Evolutionary conservation across 352 stramenopile species (phyloP).

Genomic region (Globisporangium middletonii): DNA sequence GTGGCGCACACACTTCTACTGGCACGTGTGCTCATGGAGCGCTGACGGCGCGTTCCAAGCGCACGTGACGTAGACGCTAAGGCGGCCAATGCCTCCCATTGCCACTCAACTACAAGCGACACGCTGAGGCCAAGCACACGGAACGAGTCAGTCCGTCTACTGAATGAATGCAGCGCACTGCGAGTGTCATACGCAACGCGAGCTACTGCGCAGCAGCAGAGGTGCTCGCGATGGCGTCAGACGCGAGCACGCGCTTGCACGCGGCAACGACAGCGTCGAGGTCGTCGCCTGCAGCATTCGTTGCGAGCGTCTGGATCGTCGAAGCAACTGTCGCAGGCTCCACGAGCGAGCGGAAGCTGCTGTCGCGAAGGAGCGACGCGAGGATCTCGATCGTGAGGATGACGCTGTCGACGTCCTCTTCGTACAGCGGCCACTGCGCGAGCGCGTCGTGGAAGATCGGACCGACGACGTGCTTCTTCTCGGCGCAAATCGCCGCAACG

Average conservation of each 20-base stretch:
- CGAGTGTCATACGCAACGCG: too few species aligned
- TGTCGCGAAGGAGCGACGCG: conserved; percentile 24
- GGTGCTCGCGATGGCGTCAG: conserved; percentile 2
- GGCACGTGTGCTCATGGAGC: conserved; percentile 46
- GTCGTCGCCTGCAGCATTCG: conserved; percentile 37
- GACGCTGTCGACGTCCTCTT: conserved; percentile 58
- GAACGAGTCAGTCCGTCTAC: background rate
- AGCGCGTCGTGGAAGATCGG: conserved; percentile 41
- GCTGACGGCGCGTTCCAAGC: conserved; percentile 20
- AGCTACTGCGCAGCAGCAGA: background rate
- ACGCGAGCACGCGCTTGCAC: conserved; percentile 28
- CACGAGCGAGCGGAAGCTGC: conserved; percentile 27
- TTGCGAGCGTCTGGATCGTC: conserved; percentile 40
- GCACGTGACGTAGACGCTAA: background rate
- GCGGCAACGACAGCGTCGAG: conserved; percentile 33
- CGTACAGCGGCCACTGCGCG: conserved; percentile 50
- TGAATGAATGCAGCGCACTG: background rate
- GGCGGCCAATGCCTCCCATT: too few species aligned
- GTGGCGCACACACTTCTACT: conserved; percentile 43
- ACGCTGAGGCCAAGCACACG: too few species aligned
- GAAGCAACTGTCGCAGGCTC: conserved; percentile 35
- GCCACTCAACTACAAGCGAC: too few species aligned
- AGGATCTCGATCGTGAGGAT: conserved; percentile 46
- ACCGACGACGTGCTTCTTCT: conserved; percentile 27
- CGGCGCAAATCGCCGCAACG: conserved; percentile 32